These are phyloP conservation scores for Candida germanica DNA, from an alignment of 805 yeast species.

Conservation along the genomic window DNA sequence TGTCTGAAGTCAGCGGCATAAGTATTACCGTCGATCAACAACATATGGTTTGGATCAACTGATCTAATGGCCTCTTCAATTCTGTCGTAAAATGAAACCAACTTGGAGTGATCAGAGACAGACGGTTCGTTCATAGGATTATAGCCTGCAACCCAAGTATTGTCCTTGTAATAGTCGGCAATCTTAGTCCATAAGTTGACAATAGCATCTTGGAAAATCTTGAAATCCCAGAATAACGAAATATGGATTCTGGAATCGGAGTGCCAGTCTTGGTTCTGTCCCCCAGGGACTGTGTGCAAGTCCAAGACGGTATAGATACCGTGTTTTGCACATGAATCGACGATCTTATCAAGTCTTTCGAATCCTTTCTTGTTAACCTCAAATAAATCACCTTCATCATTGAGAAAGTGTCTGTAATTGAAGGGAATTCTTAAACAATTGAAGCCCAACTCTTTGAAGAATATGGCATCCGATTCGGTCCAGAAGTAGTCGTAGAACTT, in stretches of 20 bases:
- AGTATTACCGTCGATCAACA: slow-evolving; percentile 50
- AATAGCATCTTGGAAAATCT: slow-evolving; percentile 45
- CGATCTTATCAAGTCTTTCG: slow-evolving; percentile 39
- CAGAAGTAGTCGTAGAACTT: slow-evolving; percentile 53
- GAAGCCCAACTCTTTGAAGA: slow-evolving; percentile 39
- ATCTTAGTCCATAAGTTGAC: slow-evolving; percentile 44
- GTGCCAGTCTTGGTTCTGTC: slow-evolving; percentile 57
- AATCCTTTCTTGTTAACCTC: slow-evolving; percentile 45
- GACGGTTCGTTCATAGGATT: slow-evolving; percentile 55
- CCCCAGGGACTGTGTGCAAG: slow-evolving; percentile 50
- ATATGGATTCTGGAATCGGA: slow-evolving; percentile 46
- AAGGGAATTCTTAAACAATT: slow-evolving; percentile 51
- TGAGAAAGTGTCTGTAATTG: slow-evolving; percentile 49
- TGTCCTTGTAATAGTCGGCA: slow-evolving; percentile 45
- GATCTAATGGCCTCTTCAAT: slow-evolving; percentile 39
- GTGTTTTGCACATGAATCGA: slow-evolving; percentile 43
- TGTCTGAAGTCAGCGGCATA: slow-evolving; percentile 50
- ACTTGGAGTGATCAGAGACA: slow-evolving; percentile 38
- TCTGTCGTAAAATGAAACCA: slow-evolving; percentile 37
- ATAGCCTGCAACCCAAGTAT: slow-evolving; percentile 53
- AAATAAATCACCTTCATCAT: slow-evolving; percentile 44
- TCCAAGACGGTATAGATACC: slow-evolving; percentile 49
- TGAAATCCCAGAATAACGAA: slow-evolving; percentile 49
- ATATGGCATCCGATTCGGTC: slow-evolving; percentile 49
- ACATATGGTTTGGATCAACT: slow-evolving; percentile 48